Conservation (phyloP, 192 early-diverging fungal genomes). For the Podila minutissima region DNA sequence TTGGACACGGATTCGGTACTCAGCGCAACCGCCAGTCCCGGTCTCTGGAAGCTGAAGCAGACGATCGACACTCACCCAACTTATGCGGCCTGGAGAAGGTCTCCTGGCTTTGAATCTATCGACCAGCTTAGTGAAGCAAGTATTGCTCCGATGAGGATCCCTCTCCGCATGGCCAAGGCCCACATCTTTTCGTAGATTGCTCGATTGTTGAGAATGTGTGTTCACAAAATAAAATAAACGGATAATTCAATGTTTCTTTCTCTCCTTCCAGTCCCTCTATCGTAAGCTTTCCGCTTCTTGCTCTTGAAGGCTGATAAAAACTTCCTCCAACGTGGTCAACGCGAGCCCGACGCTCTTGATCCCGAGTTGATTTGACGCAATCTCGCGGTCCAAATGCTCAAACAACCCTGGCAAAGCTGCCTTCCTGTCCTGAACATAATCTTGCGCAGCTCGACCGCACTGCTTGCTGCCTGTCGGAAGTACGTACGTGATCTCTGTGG, state of each 20-base stretch:
- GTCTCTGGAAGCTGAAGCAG: constrained; percentile 8
- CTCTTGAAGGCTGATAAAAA: not conserved
- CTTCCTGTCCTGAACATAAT: not conserved
- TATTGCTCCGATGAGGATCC: too few relatives aligned
- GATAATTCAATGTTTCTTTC: too few relatives aligned
- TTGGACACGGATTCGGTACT: not conserved
- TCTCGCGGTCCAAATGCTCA: not conserved
- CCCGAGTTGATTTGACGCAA: not conserved
- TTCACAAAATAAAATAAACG: too few relatives aligned
- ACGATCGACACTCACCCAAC: constrained; percentile 3
- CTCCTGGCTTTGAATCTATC: not conserved
- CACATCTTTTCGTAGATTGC: too few relatives aligned
- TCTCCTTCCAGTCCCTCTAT: too few relatives aligned
- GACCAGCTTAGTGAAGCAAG: too few relatives aligned
- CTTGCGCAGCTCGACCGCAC: not conserved
- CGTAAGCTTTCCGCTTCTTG: not conserved
- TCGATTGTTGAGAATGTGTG: too few relatives aligned
- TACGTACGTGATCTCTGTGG: not conserved
- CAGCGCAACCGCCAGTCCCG: not conserved
- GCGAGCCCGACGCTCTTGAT: not conserved
- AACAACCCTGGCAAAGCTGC: not conserved
- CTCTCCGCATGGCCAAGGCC: too few relatives aligned
- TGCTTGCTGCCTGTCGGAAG: not conserved
- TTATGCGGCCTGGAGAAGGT: constrained; percentile 6
- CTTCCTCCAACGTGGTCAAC: not conserved